Conservation (phyloP, 805 yeast species). For the Starmerella scarabaei region DNA sequence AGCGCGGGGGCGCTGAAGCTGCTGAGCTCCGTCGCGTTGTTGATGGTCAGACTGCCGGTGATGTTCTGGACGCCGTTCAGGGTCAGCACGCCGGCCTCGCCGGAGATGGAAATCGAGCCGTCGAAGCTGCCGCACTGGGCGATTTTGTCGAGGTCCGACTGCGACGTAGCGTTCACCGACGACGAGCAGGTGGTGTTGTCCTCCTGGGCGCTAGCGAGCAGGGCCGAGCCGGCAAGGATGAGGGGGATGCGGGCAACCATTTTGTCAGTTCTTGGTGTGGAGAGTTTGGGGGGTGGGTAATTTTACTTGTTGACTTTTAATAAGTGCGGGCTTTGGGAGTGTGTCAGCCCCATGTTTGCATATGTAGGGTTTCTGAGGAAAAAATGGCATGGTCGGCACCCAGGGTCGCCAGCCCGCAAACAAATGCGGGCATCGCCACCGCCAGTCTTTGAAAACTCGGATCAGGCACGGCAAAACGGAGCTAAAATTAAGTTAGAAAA, state of each 20-base stretch:
- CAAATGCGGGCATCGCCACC: too few relatives aligned
- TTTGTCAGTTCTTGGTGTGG: neutral
- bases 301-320: neutral
- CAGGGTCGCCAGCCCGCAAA: neutral
- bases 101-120: conserved; percentile 61
- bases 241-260: conserved; percentile 14
- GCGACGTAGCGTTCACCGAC: conserved; percentile 64
- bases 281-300: neutral
- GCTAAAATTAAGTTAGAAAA: too few relatives aligned
- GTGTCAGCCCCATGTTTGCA: conserved; percentile 10
- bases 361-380: conserved; percentile 13
- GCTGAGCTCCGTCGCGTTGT: conserved; percentile 50
- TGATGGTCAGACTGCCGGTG: conserved; percentile 59
- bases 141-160: conserved; percentile 61
- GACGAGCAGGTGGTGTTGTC: conserved; percentile 17
- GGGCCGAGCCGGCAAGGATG: conserved; percentile 14
- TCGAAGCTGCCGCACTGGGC: conserved; percentile 64
- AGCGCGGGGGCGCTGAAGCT: conserved; percentile 68
- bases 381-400: neutral
- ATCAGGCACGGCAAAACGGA: too few relatives aligned
- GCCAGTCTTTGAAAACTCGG: too few relatives aligned
- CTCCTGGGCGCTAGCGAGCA: conserved; percentile 12
- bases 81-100: conserved; percentile 38
- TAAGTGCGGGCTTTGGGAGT: conserved; percentile 1
- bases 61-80: conserved; percentile 65